Conservation (phyloP, 768 basidiomycete genomes). For the Mycena vitilis region DNA sequence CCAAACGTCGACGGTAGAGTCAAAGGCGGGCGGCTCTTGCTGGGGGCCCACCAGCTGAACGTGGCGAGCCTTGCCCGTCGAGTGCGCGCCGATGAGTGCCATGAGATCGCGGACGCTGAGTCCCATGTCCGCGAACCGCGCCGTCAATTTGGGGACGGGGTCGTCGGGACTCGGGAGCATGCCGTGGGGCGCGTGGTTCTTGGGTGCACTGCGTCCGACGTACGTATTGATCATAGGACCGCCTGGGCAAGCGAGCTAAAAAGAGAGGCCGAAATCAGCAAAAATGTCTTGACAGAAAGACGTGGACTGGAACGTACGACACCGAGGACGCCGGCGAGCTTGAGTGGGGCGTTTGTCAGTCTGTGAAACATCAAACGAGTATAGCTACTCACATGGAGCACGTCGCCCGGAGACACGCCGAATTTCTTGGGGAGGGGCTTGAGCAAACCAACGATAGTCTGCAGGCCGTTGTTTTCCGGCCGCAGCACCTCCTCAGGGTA, state of each 20-base stretch:
- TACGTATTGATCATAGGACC: constrained; percentile 24
- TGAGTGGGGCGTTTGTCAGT: not conserved
- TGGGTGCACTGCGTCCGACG: constrained; percentile 27
- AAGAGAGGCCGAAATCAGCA: not conserved
- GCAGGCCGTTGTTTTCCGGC: constrained; percentile 31
- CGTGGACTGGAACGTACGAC: not conserved
- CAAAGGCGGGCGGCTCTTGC: not conserved
- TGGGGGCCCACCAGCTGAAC: constrained; percentile 12
- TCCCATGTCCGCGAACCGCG: constrained; percentile 32
- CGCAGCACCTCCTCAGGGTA: constrained; percentile 28
- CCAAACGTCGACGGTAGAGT: not conserved
- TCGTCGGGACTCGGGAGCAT: constrained; percentile 25
- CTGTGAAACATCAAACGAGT: not conserved
- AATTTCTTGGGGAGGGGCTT: constrained; percentile 22
- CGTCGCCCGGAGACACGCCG: constrained; percentile 31
- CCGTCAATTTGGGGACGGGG: constrained; percentile 11
- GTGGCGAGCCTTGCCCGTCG: constrained; percentile 14
- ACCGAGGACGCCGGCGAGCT: constrained; percentile 3
- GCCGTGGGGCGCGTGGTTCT: constrained; percentile 22
- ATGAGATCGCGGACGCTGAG: constrained; percentile 27
- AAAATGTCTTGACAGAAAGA: not conserved
- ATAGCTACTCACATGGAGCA: constrained; percentile 20
- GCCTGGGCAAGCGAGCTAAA: constrained; percentile 31
- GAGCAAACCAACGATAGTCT: constrained; percentile 10
- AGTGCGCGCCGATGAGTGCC: constrained; percentile 32